Evolutionary conservation across 306 rosid species (phyloP), one percentile per base, ranked within the genome.

Genomic region (Urtica urens): DNA sequence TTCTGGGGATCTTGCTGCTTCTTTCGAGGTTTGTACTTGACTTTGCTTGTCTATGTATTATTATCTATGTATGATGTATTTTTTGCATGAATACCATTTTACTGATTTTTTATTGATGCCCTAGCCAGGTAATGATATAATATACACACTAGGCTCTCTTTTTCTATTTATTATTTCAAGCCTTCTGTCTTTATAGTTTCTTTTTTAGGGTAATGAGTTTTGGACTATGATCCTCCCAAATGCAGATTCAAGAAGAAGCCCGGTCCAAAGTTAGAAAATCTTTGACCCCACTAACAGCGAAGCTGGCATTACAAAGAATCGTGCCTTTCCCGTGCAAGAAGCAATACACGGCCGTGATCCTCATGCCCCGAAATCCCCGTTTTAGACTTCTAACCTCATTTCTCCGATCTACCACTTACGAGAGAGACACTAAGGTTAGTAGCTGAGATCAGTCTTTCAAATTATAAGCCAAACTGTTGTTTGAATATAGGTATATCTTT

Each of bases 321-420:
- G 46, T 88, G 43, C 95, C 97, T 28, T 76, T 58, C 62, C 95
- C 95, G 58, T 81, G 95, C 80, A 81, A 61, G 68, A 71, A 71
- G 42, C 86, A 84, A 77, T 81, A 76, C 60, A 88, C 95, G 33
- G 90, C 65, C 26, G 95, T 88, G 65, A 81, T 88, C 61, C 68
- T 84, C 64, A 76, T 72, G 81, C 97, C 97, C 57, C 67, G 58
- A 59, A 46, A 69, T 51, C 81, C 88, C 56, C 79, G 58, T 47
- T 54, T 78, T 9, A 65, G 72, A 55, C 26, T 65, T 30, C 71
- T 88, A 53, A 72, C 78, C 55, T 78, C 93, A n/a, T 65, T 62
- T 52, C 63, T 88, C 55, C 66, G 43, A 54, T 71, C 76, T 38
- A 49, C 69, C 52, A 60, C 62, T 47, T 59, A 43, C 64, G 60